Evolutionary conservation across 768 basidiomycete genomes (phyloP), one percentile per base, ranked within the genome.

Genomic region (Lepiota brunneoincarnata): DNA sequence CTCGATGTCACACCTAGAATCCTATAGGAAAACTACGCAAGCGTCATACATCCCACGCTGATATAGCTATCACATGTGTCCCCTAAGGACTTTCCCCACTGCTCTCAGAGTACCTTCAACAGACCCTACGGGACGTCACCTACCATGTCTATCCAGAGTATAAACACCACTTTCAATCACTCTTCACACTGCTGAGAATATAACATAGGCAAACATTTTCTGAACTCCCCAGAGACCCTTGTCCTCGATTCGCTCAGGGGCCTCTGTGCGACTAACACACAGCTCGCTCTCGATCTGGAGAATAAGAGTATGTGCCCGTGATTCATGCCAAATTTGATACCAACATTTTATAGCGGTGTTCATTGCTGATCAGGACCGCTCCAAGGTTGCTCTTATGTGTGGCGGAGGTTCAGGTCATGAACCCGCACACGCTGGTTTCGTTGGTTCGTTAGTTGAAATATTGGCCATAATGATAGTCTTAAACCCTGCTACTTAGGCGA

Each of bases 331-430:
- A 20, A 5, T 20, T 58, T 1, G 56, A 56, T 54, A 56, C 58
- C 49, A 52, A 49, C n/a, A 34, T 54, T 43, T 24, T 28, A 15
- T 61, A 88, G 91, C 89, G 50, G 75, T 92, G 38, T 83, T 86
- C 61, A 69, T 82, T 48, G 71, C 80, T 21, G 59, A 70, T n/a
- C 78, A 69, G 28, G 81, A 87, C 65, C 78, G 72, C 52, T 78
- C 80, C 20, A 84, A 83, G 64, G 92, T 93, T 39, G 81, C 87
- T 2, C 73, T 93, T 12, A 75, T 93, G 61, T 91, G 88, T 61
- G 91, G 91, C 7, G 91, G 92, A 4, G 91, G 92, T 28, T 83
- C 87, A 21, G 91, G 95, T 4, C 95, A 97, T 64, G 95, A 97
- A 63, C 95, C 95, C 6, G 82, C 93, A 14, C 93, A 94, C 69